Percentiles rank a stretch among this genome's conserved stretches.
These are phyloP conservation scores for Naganishia liquefaciens DNA, from an alignment of 1,284 basidiomycete genomes.

Conservation along the genomic window DNA sequence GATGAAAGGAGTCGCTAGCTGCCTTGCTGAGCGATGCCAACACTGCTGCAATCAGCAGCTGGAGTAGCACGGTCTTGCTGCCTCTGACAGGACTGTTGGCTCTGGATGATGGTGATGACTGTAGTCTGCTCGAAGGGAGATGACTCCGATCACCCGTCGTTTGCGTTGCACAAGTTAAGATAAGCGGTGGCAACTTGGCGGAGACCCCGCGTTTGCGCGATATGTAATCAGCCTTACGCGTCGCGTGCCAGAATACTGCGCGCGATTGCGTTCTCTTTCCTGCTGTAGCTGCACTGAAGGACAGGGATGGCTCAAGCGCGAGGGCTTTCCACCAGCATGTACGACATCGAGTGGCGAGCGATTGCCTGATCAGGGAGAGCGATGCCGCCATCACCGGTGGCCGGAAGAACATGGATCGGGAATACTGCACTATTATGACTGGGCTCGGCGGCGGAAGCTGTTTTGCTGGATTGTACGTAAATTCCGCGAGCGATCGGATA, in stretches of 20 bases:
- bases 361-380: constrained; percentile 26
- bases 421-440: constrained; percentile 1
- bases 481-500: background rate
- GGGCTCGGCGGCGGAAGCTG: constrained; percentile 8
- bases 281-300: background rate
- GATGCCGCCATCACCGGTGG: constrained; percentile 8
- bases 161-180: no score
- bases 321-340: background rate
- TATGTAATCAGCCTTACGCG: background rate
- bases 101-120: no score
- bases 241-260: background rate
- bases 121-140: no score
- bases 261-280: no score
- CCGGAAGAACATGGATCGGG: constrained; percentile 10
- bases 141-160: no score
- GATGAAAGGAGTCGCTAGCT: no score
- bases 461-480: background rate
- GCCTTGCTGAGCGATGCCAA: no score
- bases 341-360: constrained; percentile 13
- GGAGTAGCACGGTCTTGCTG: no score
- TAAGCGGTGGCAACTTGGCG: no score
- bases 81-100: no score
- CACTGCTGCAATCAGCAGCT: no score
- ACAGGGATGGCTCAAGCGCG: background rate
- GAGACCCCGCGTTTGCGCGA: background rate